These are phyloP conservation scores for Gossypium sturtianum DNA, from an alignment of 345 rosid species.

Conservation along the genomic window DNA sequence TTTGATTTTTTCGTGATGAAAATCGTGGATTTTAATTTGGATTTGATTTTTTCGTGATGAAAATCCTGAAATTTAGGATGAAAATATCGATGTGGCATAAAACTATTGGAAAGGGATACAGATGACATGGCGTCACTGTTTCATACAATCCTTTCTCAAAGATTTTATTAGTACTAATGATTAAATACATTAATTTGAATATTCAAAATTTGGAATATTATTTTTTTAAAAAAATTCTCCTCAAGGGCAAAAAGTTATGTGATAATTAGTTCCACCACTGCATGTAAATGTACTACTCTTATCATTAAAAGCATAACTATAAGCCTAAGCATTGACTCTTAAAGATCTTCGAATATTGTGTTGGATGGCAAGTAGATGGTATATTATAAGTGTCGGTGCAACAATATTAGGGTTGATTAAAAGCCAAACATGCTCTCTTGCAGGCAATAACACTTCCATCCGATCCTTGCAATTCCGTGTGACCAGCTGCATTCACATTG, in stretches of 20 bases:
- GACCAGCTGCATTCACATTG: conserved; percentile 40
- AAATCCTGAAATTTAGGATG: too few relatives aligned
- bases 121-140: too few relatives aligned
- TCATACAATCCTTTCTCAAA: too few relatives aligned
- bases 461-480: conserved; percentile 21
- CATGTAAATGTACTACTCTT: neutral
- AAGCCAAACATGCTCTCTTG: conserved; percentile 37
- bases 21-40: too few relatives aligned
- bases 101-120: too few relatives aligned
- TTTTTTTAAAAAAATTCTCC: too few relatives aligned
- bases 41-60: too few relatives aligned
- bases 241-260: neutral
- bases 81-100: too few relatives aligned
- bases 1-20: too few relatives aligned
- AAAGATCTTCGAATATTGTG: neutral
- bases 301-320: neutral
- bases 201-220: too few relatives aligned
- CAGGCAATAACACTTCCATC: conserved; percentile 15
- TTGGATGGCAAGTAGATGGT: conserved; percentile 35
- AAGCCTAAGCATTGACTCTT: conserved; percentile 3
- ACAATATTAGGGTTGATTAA: conserved; percentile 30
- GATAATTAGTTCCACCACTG: neutral
- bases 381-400: conserved; percentile 31
- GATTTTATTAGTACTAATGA: too few relatives aligned
- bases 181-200: too few relatives aligned